Conservation (phyloP, 176 grass and related monocot genomes). For the Aegilops sharonensis region DNA sequence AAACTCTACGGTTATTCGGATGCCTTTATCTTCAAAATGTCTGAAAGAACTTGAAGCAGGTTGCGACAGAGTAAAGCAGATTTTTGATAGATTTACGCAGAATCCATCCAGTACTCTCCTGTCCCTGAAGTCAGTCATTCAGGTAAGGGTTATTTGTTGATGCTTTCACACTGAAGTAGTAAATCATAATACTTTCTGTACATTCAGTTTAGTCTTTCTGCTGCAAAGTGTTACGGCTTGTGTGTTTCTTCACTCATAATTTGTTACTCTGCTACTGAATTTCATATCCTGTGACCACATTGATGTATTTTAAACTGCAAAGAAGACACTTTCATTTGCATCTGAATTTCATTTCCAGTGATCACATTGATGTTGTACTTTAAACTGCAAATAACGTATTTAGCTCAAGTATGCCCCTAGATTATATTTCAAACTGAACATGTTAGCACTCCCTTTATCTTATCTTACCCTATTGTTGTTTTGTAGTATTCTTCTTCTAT, state of each 20-base stretch:
- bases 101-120: slow-evolving; percentile 81
- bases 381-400: slow-evolving; percentile 10
- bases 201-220: not conserved
- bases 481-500: not conserved
- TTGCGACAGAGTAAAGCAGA: slow-evolving; percentile 76
- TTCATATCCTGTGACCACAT: slow-evolving; percentile 5
- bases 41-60: slow-evolving; percentile 70
- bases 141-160: slow-evolving; percentile 51
- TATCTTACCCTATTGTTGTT: not conserved
- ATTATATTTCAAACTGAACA: not conserved
- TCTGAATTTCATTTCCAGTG: not conserved
- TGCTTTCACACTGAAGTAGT: slow-evolving; percentile 10
- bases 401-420: not conserved
- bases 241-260: slow-evolving; percentile 12
- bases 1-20: slow-evolving; percentile 86
- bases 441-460: not conserved
- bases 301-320: slow-evolving; percentile 7
- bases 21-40: slow-evolving; percentile 93
- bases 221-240: slow-evolving; percentile 8
- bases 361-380: slow-evolving; percentile 14
- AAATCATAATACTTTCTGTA: not conserved
- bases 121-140: slow-evolving; percentile 76
- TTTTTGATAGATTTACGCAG: slow-evolving; percentile 83
- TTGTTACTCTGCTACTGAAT: not conserved
- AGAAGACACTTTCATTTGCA: slow-evolving; percentile 1